Evolutionary conservation across 345 rosid genomes (phyloP).

Genomic region (Populus nigra): DNA sequence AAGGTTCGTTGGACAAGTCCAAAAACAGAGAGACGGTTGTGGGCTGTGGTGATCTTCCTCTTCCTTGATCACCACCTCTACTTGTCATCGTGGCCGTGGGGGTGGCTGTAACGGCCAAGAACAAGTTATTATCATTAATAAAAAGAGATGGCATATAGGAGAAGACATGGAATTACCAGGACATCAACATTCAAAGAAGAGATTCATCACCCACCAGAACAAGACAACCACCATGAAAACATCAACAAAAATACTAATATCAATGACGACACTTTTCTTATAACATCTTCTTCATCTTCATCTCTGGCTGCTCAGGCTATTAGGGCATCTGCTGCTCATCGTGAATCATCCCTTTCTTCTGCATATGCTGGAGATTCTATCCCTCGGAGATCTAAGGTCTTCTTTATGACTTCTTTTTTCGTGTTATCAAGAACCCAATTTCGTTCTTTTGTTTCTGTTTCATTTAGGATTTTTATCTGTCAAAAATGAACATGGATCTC

Average conservation of each 20-base stretch:
- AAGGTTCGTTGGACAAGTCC: conserved; percentile 20
- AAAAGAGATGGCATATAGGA: conserved; percentile 76
- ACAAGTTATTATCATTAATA: no score
- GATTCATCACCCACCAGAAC: conserved; percentile 33
- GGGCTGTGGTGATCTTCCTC: neutral
- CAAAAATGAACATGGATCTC: neutral
- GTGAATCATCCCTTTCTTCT: conserved; percentile 47
- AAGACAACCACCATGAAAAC: conserved; percentile 18
- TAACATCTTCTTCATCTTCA: conserved; percentile 38
- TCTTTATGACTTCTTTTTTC: neutral
- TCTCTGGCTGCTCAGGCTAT: conserved; percentile 87
- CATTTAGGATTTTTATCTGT: neutral
- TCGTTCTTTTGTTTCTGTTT: neutral
- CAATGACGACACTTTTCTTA: conserved; percentile 9
- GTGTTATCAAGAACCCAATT: neutral
- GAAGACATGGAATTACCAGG: conserved; percentile 78
- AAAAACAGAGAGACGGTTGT: conserved; percentile 2
- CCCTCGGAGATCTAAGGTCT: conserved; percentile 56
- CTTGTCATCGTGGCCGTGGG: neutral
- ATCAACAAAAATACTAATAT: conserved; percentile 6
- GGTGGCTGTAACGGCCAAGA: conserved; percentile 6
- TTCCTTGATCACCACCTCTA: neutral
- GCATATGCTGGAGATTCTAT: conserved; percentile 47
- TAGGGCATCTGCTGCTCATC: conserved; percentile 67
- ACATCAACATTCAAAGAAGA: conserved; percentile 86